Evolutionary conservation across 1,284 basidiomycete genomes (phyloP).

Genomic region (Microstroma glucosiphilum): DNA sequence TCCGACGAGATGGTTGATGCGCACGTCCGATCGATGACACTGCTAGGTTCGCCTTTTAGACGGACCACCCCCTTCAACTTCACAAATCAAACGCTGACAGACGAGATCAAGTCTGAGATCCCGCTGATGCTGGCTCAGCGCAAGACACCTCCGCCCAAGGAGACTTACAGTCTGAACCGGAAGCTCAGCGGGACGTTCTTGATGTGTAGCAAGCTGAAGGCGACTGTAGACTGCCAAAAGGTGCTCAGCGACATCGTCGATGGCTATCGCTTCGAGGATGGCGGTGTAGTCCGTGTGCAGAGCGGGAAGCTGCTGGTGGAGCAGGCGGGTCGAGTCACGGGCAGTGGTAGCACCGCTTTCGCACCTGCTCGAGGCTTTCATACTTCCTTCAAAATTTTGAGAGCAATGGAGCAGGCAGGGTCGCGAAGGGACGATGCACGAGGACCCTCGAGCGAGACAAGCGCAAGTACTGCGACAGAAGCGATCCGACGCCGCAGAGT

Average conservation of each 20-base stretch:
- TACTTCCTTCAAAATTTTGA: not conserved
- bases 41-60: slow-evolving; percentile 72
- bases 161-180: slow-evolving; percentile 90
- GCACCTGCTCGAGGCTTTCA: not conserved
- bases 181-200: slow-evolving; percentile 92
- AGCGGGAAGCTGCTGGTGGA: not conserved
- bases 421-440: too few species aligned
- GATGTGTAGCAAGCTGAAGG: slow-evolving; percentile 74
- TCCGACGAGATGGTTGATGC: slow-evolving; percentile 82
- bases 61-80: slow-evolving; percentile 60
- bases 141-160: slow-evolving; percentile 82
- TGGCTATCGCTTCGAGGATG: slow-evolving; percentile 15
- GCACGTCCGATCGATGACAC: slow-evolving; percentile 73
- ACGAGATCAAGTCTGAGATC: slow-evolving; percentile 70
- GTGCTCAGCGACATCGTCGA: slow-evolving; percentile 51
- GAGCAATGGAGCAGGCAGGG: not conserved
- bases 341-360: not conserved
- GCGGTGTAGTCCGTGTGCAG: slow-evolving; percentile 8
- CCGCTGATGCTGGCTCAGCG: slow-evolving; percentile 85
- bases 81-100: slow-evolving; percentile 63
- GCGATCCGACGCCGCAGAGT: not conserved
- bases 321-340: not conserved
- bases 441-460: too few species aligned
- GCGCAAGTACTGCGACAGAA: too few species aligned
- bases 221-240: slow-evolving; percentile 66